Conservation (phyloP, 768 basidiomycete genomes). For the Collybiopsis confluens region DNA sequence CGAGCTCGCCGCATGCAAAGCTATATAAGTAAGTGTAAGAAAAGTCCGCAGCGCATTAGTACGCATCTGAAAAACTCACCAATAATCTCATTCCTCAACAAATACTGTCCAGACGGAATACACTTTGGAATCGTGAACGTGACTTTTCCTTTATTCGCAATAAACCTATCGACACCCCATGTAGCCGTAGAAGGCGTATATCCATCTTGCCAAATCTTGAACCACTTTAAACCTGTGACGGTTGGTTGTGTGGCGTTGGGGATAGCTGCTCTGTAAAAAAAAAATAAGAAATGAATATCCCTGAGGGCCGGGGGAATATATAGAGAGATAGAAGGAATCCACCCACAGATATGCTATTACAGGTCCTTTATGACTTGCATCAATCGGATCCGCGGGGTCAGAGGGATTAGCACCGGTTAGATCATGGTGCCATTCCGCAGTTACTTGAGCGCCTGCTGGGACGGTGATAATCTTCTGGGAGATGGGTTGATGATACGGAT, state of each 20-base stretch:
- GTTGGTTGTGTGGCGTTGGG: conserved; percentile 31
- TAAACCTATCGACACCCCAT: conserved; percentile 40
- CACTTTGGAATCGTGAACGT: conserved; percentile 38
- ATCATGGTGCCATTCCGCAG: conserved; percentile 39
- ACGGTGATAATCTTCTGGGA: conserved; percentile 30
- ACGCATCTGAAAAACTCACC: conserved; percentile 24
- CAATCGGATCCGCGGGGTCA: conserved; percentile 38
- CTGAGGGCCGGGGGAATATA: no score
- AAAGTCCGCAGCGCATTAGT: no score
- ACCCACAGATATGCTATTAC: conserved; percentile 33
- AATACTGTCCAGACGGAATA: conserved; percentile 35
- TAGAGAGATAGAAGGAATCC: no score
- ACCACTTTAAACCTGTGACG: conserved; percentile 42
- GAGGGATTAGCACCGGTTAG: conserved; percentile 28
- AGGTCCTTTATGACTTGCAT: conserved; percentile 31
- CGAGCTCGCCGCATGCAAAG: conserved; percentile 8
- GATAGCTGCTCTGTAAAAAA: conserved; percentile 30
- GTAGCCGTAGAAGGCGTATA: conserved; percentile 20
- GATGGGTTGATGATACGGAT: conserved; percentile 31
- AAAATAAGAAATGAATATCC: no score
- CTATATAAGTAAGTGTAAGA: no score
- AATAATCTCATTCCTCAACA: conserved; percentile 40
- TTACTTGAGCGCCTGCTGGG: conserved; percentile 34
- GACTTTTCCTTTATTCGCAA: conserved; percentile 38
- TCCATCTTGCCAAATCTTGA: conserved; percentile 39